These are phyloP conservation scores for Saururus chinensis DNA, from an alignment of 164 flowering plant species.

Conservation along the genomic window DNA sequence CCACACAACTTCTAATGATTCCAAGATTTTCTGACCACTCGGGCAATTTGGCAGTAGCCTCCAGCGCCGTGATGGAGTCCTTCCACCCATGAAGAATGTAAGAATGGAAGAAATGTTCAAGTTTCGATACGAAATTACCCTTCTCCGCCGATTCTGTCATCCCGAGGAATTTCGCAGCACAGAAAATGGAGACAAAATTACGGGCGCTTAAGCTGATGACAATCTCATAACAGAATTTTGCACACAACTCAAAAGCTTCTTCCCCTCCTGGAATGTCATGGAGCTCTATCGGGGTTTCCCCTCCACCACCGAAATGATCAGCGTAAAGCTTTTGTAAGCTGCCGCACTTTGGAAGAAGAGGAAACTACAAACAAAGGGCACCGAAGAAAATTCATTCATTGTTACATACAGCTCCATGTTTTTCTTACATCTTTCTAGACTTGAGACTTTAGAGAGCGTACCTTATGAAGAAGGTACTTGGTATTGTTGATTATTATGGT, in stretches of 20 bases:
- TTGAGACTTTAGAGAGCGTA: conserved; percentile 15
- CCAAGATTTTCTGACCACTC: conserved; percentile 78
- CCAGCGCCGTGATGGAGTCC: conserved; percentile 58
- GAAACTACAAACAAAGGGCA: conserved; percentile 34
- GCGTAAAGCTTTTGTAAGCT: conserved; percentile 43
- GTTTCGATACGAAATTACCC: conserved; percentile 57
- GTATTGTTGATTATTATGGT: conserved; percentile 44
- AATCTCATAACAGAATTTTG: conserved; percentile 85
- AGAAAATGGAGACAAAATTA: conserved; percentile 58
- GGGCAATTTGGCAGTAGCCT: conserved; percentile 33
- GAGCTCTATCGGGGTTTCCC: conserved; percentile 29
- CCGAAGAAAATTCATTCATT: neutral
- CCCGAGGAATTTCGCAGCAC: conserved; percentile 74
- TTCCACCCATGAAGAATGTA: conserved; percentile 92
- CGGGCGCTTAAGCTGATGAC: conserved; percentile 59
- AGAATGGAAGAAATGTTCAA: conserved; percentile 67
- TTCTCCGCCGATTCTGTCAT: conserved; percentile 70
- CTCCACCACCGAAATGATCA: conserved; percentile 10
- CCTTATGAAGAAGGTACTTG: conserved; percentile 73
- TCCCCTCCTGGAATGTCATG: conserved; percentile 84
- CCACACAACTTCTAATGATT: conserved; percentile 57
- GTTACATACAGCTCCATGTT: no score
- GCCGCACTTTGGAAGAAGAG: conserved; percentile 72
- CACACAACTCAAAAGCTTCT: conserved; percentile 86
- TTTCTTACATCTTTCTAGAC: conserved; percentile 1